These are phyloP conservation scores for Farysia itapuensis DNA, from an alignment of 1,284 basidiomycete species.

Conservation along the genomic window DNA sequence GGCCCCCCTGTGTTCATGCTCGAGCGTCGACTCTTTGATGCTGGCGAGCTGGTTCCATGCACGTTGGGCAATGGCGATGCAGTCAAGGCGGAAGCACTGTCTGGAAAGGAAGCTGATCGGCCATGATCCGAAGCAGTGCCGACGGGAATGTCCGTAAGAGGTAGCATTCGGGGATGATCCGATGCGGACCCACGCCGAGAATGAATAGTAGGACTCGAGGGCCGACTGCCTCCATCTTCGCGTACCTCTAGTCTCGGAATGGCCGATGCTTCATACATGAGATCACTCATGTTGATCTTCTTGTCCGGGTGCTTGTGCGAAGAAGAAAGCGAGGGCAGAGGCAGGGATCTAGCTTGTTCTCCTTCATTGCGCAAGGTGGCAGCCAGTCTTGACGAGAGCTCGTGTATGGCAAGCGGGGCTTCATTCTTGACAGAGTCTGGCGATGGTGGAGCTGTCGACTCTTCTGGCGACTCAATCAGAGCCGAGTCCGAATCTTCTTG, in stretches of 20 bases:
- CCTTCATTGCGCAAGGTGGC: conserved; percentile 20
- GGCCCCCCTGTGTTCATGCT: conserved; percentile 32
- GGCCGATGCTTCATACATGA: conserved; percentile 49
- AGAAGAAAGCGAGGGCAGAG: conserved; percentile 9
- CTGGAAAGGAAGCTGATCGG: conserved; percentile 12
- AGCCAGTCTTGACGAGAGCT: conserved; percentile 38
- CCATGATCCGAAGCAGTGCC: conserved; percentile 43
- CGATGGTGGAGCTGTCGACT: conserved; percentile 32
- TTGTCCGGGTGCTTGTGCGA: conserved; percentile 24
- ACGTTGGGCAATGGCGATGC: conserved; percentile 2
- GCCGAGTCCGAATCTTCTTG: conserved; percentile 27
- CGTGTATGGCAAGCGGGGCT: conserved; percentile 37
- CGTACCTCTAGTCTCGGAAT: conserved; percentile 27
- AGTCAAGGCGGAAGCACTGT: conserved; percentile 18
- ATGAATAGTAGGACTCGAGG: conserved; percentile 25
- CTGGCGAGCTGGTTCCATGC: conserved; percentile 1
- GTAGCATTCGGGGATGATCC: conserved; percentile 3
- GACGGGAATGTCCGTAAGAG: conserved; percentile 33
- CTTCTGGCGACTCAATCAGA: conserved; percentile 26
- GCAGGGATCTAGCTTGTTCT: conserved; percentile 16
- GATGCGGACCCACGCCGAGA: conserved; percentile 29
- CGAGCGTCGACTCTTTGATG: conserved; percentile 27
- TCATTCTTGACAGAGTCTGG: conserved; percentile 13
- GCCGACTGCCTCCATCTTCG: conserved; percentile 20
- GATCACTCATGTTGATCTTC: conserved; percentile 50